Conservation (phyloP, 495 filamentous ascomycete species). For the Bryoglossum gracile region DNA sequence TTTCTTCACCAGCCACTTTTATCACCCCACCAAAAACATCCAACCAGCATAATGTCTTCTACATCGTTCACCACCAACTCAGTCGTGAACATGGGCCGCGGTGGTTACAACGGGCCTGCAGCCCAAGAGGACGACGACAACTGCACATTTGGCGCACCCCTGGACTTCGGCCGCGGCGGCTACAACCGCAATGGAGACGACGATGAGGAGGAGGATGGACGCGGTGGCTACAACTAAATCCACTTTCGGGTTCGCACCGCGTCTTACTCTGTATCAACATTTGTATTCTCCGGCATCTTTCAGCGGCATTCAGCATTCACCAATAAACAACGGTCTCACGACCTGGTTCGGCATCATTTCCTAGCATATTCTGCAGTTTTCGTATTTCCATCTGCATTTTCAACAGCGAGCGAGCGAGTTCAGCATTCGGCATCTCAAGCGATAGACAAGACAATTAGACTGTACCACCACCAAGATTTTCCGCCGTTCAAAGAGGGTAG, state of each 20-base stretch:
- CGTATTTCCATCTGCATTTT: conserved; percentile 11
- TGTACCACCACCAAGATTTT: conserved; percentile 1
- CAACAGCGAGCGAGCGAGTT: conserved; percentile 1
- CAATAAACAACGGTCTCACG: not conserved
- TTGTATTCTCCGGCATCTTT: too few relatives aligned
- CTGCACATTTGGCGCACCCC: conserved; percentile 12
- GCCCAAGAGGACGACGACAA: too few relatives aligned
- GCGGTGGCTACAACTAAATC: conserved; percentile 43
- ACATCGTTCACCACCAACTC: not conserved
- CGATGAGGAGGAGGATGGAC: conserved; percentile 29
- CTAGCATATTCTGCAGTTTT: too few relatives aligned
- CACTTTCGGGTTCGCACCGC: too few relatives aligned
- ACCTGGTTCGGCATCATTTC: too few relatives aligned
- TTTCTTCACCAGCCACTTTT: not conserved
- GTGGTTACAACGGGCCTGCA: conserved; percentile 32
- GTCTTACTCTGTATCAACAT: not conserved
- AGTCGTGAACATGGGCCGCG: conserved; percentile 25
- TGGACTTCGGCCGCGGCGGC: conserved; percentile 25
- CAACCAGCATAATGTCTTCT: conserved; percentile 15
- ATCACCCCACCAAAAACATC: not conserved
- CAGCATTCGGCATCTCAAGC: not conserved
- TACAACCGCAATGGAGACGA: conserved; percentile 18
- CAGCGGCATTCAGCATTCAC: not conserved
- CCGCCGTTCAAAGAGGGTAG: conserved; percentile 22
- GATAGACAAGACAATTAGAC: too few relatives aligned